phyloP scores from a whole-genome alignment of 2,329 filamentous ascomycete genomes.

The Sphaerostilbella broomeana region DNA sequence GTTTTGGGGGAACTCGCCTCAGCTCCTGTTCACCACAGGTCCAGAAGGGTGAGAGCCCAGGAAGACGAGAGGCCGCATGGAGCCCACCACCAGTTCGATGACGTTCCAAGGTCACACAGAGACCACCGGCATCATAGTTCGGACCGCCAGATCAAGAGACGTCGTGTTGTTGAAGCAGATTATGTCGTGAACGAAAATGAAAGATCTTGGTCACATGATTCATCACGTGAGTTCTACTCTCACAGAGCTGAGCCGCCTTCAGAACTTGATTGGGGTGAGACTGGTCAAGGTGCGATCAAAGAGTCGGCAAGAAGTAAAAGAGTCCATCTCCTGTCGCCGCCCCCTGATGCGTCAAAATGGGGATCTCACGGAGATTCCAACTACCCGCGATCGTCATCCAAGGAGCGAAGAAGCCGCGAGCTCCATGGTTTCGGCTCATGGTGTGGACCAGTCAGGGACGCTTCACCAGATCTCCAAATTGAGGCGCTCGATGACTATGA shows the following conservation, averaged over 20 bases:
- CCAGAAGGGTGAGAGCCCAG: not conserved
- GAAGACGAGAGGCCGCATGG: not conserved
- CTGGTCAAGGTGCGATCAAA: not conserved
- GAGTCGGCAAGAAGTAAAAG: not conserved
- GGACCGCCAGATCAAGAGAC: not conserved
- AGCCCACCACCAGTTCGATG: not conserved
- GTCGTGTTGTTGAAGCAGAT: slow-evolving; percentile 4
- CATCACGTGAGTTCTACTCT: slow-evolving; percentile 11
- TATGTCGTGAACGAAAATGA: slow-evolving; percentile 2
- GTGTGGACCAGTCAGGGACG: slow-evolving; percentile 5
- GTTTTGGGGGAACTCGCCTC: slow-evolving; percentile 1
- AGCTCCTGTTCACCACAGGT: slow-evolving; percentile 3
- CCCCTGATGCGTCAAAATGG: slow-evolving; percentile 3
- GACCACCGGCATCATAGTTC: slow-evolving; percentile 2
- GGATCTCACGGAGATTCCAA: not conserved
- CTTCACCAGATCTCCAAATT: slow-evolving; percentile 1
- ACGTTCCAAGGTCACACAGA: not conserved
- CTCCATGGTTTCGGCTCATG: slow-evolving; percentile 12
- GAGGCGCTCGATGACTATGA: not conserved
- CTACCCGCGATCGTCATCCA: not conserved
- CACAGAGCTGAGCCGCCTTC: slow-evolving; percentile 2
- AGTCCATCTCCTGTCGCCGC: slow-evolving; percentile 7
- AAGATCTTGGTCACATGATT: slow-evolving; percentile 1
- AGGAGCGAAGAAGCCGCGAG: not conserved
- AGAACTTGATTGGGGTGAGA: slow-evolving; percentile 1